Evolutionary conservation across 1,284 basidiomycete species (phyloP), one percentile per base, ranked within the genome.

Genomic region (Microbotryum intermedium): DNA sequence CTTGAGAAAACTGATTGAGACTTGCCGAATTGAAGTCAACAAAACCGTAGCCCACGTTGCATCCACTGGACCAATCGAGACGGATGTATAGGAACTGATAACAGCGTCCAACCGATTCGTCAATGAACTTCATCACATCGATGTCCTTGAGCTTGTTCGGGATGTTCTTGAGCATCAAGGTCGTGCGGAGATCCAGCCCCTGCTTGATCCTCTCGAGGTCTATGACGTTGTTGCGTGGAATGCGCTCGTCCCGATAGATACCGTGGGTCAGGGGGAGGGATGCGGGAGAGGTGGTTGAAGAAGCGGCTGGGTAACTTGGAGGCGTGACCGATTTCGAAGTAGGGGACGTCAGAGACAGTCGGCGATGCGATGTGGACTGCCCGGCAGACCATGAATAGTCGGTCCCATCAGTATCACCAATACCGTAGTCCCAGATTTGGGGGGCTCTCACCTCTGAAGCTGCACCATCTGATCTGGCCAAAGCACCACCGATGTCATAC

Each of bases 21-120:
- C 34, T 39, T 39, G 34, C 34, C 34, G 34, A 39, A 11, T 39
- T 39, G 34, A 39, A 39, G 18, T 39, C 34, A 5, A 39, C 34
- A 16, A 39, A 39, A 67, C 71, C 86, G 72, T 88, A 90, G 61
- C 88, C 87, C 70, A 90, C 87, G 71, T 90, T 90, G 72, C 86
- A 89, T 10, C 66, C 62, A 49, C 67, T 71, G 45, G 59, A 61
- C 60, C 68, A 90, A 74, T 89, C 88, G 82, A 88, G 87, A 67
- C 88, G 78, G 62, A 91, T 74, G 75, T 91, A 91, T 66, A 91
- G 77, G 72, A 91, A 90, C 74, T 90, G 88, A 62, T 87, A 85
- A 39, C 62, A 48, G 28, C 64, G 30, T 11, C 62, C 66, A 55
- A 62, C 61, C 25, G 87, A 85, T 59, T 80, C 79, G 45, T 77